Percentiles rank a stretch among this genome's conserved stretches.
phyloP scores from a whole-genome alignment of 176 grass and related monocot species.

The Saccharum officinarum region DNA sequence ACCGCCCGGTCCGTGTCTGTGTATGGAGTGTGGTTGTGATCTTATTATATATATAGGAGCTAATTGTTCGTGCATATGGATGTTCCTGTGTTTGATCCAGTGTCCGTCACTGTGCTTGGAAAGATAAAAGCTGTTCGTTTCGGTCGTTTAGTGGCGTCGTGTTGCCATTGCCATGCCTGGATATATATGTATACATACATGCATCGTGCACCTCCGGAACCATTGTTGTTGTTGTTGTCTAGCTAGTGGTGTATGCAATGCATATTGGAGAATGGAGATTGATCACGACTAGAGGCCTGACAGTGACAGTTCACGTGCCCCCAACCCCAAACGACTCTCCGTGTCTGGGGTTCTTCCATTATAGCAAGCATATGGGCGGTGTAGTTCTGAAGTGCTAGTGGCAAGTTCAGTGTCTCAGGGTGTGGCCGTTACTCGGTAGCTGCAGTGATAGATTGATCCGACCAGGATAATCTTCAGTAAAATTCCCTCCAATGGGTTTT shows the following conservation, averaged over 20 bases:
- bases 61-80: conserved; percentile 19
- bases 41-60: neutral
- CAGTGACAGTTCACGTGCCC: conserved; percentile 16
- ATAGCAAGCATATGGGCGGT: neutral
- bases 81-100: conserved; percentile 12
- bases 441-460: too few species aligned
- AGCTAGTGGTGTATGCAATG: neutral
- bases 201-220: neutral
- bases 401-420: neutral
- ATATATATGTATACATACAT: neutral
- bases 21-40: neutral
- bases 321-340: neutral
- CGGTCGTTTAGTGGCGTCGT: conserved; percentile 22
- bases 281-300: conserved; percentile 1
- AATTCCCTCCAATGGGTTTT: too few species aligned
- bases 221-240: neutral
- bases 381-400: neutral
- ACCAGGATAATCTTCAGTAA: too few species aligned
- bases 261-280: neutral
- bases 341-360: neutral
- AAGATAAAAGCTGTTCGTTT: neutral
- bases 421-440: neutral
- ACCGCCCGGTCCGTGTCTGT: neutral
- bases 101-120: conserved; percentile 10
- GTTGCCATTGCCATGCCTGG: conserved; percentile 2